These are phyloP conservation scores for Lodderomyces beijingensis DNA, from an alignment of 1,139 yeast species.

Conservation along the genomic window DNA sequence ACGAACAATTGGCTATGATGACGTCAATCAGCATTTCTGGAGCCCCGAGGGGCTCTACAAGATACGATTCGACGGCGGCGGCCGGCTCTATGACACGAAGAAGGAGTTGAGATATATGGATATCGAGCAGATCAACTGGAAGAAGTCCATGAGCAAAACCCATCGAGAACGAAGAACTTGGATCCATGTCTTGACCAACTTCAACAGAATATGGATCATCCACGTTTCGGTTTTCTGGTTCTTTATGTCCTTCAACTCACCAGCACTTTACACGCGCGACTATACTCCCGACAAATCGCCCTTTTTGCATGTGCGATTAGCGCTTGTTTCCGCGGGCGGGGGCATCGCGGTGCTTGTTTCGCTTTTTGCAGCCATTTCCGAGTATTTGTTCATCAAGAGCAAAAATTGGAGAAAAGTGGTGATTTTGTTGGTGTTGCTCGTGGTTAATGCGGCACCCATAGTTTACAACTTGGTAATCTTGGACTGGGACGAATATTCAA, in stretches of 20 bases:
- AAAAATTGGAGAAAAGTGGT: constrained; percentile 60
- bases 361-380: constrained; percentile 58
- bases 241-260: constrained; percentile 73
- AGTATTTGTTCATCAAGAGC: constrained; percentile 63
- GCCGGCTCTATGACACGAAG: constrained; percentile 41
- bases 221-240: constrained; percentile 80
- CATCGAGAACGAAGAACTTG: constrained; percentile 72
- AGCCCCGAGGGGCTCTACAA: constrained; percentile 56
- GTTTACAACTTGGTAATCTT: constrained; percentile 53
- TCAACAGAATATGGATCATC: constrained; percentile 79
- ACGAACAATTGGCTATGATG: constrained; percentile 77
- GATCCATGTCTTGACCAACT: constrained; percentile 73
- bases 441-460: constrained; percentile 57
- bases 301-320: constrained; percentile 11
- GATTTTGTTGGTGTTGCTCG: constrained; percentile 38
- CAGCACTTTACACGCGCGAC: constrained; percentile 64
- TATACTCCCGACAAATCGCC: constrained; percentile 34
- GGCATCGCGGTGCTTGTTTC: constrained; percentile 62
- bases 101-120: constrained; percentile 41
- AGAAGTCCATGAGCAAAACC: constrained; percentile 62
- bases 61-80: constrained; percentile 40
- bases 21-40: constrained; percentile 84
- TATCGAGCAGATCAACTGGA: constrained; percentile 58
- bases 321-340: constrained; percentile 62
- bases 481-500: constrained; percentile 49